phyloP scores from a whole-genome alignment of 371 early-diverging fungal genomes.

The Mycotypha africana region DNA sequence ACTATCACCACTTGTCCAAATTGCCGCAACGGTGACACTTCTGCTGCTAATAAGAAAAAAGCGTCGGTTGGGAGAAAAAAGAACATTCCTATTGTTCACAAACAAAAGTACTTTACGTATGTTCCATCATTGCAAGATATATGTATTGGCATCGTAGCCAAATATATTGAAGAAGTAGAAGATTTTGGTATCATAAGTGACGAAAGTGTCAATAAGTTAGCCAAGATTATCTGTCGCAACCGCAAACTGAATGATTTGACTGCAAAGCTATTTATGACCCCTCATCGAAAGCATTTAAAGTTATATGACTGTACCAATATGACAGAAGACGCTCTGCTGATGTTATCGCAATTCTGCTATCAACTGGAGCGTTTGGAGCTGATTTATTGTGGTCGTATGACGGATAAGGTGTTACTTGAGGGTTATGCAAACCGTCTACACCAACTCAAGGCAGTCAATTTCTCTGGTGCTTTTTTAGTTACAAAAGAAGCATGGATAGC shows the following conservation, averaged over 20 bases:
- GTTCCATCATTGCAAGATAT: slow-evolving; percentile 51
- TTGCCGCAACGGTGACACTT: slow-evolving; percentile 32
- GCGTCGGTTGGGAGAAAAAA: slow-evolving; percentile 11
- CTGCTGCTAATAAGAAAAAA: slow-evolving; percentile 22
- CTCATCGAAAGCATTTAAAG: slow-evolving; percentile 44
- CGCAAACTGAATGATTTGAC: slow-evolving; percentile 63
- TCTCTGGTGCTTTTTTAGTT: slow-evolving; percentile 75
- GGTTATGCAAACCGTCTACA: slow-evolving; percentile 43
- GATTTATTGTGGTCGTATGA: slow-evolving; percentile 75
- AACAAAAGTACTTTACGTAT: slow-evolving; percentile 8
- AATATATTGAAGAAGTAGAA: slow-evolving; percentile 74
- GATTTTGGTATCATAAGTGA: slow-evolving; percentile 75
- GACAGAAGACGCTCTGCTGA: slow-evolving; percentile 43
- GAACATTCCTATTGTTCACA: slow-evolving; percentile 18
- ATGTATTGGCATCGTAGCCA: slow-evolving; percentile 69
- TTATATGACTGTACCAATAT: slow-evolving; percentile 83
- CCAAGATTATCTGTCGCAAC: slow-evolving; percentile 75
- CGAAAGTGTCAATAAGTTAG: slow-evolving; percentile 63
- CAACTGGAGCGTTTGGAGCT: slow-evolving; percentile 54
- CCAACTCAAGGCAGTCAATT: slow-evolving; percentile 47
- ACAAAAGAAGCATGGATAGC: slow-evolving; percentile 52
- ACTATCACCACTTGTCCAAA: slow-evolving; percentile 39
- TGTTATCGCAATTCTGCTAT: slow-evolving; percentile 64
- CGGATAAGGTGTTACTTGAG: slow-evolving; percentile 40
- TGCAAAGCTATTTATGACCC: slow-evolving; percentile 68